Evolutionary conservation across 495 filamentous ascomycete species (phyloP), one percentile per base, ranked within the genome.

Genomic region (Aspergillus sclerotiicarbonarius): DNA sequence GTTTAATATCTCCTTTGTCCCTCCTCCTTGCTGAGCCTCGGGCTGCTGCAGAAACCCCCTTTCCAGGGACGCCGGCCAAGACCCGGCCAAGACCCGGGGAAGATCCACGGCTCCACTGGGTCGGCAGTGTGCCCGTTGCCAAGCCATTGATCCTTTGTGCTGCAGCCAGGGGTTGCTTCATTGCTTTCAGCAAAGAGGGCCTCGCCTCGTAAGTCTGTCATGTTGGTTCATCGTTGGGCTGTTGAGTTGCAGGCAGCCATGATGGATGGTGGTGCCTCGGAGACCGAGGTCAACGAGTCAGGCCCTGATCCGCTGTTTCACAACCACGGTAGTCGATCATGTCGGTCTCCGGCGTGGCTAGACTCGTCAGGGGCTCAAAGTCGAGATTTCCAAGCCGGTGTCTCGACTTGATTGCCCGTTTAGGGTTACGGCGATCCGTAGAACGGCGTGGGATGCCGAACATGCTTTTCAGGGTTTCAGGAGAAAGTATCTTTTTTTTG

Each of bases 261-360:
- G 25, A 25, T 25, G 2, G 25, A 25, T 25, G 5, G 25, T 25
- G 25, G 25, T 41, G 13, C 35, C 35, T 37, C 6, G 35, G 46
- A 16, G 32, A 25, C 47, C 47, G 47, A 50, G 47, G n/a, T 25
- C 18, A 50, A 7, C 47, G 47, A 50, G 47, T 50, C 29, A 50
- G 29, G 31, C 47, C 29, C 47, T 41, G 31, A 50, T 16, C 47
- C 47, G 47, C 25, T 15, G 47, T 50, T 50, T 50, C 47, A 50
- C 47, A 30, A 32, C 25, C 9, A 21, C 47, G 16, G 29, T 50
- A 50, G 47, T 50, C 12, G 25, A 50, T 32, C 47, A n/a, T 50
- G 13, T 1, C n/a, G 12, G 6, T 50, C 47, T 50, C 31, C 31
- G 47, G 47, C 12, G 20, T 30, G 20, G 4, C 47, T 50, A 50